phyloP scores from a whole-genome alignment of 2,329 filamentous ascomycete genomes.

The Aureobasidium sp. region DNA sequence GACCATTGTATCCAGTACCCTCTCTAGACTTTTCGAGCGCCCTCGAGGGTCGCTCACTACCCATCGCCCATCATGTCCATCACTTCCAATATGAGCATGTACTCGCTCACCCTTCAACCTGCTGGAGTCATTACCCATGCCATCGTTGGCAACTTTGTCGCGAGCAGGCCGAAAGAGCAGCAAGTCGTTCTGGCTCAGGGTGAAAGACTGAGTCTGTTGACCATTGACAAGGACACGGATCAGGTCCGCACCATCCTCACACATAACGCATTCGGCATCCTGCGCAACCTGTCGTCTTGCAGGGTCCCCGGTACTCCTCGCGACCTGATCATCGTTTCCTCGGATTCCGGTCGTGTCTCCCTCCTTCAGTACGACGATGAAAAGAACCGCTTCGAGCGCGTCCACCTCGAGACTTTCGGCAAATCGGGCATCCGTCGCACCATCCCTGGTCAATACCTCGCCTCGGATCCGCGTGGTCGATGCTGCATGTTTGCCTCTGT shows the following conservation, averaged over 20 bases:
- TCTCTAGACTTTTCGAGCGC: conserved; percentile 4
- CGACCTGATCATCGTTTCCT: conserved; percentile 94
- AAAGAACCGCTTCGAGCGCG: conserved; percentile 76
- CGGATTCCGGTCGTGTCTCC: conserved; percentile 90
- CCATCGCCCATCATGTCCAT: conserved; percentile 14
- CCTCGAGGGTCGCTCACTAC: conserved; percentile 10
- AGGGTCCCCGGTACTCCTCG: conserved; percentile 88
- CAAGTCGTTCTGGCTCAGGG: conserved; percentile 93
- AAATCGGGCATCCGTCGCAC: conserved; percentile 93
- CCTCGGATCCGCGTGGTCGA: conserved; percentile 89
- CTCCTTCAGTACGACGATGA: conserved; percentile 86
- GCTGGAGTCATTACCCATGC: conserved; percentile 85
- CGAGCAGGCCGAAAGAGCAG: conserved; percentile 77
- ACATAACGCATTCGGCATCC: conserved; percentile 94
- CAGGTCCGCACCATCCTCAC: conserved; percentile 81
- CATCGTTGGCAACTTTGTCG: conserved; percentile 77
- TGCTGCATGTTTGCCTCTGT: conserved; percentile 89
- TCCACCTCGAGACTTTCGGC: conserved; percentile 95
- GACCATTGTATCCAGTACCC: not conserved
- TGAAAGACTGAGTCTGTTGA: conserved; percentile 78
- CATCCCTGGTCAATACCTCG: conserved; percentile 90
- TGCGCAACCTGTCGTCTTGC: conserved; percentile 80
- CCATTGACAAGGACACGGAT: conserved; percentile 58
- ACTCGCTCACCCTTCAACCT: conserved; percentile 90
- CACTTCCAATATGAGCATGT: conserved; percentile 32